These are phyloP conservation scores for Trichophyton rubrum DNA, from an alignment of 2,329 filamentous ascomycete genomes.

Conservation along the genomic window DNA sequence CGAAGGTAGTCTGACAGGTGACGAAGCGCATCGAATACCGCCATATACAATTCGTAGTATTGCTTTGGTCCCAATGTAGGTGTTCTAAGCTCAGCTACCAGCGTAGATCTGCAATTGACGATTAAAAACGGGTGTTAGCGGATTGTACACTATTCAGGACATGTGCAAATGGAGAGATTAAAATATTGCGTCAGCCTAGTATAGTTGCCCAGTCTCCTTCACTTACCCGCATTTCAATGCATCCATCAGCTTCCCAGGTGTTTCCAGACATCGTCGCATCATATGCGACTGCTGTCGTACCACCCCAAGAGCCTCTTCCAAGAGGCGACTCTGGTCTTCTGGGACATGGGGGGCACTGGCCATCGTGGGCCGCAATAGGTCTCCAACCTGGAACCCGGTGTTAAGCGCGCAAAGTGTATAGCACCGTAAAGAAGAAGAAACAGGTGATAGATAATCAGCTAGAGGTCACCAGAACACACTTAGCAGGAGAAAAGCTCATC, in stretches of 20 bases:
- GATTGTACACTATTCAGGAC: background rate
- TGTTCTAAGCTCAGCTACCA: constrained; percentile 95
- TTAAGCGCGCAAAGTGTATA: background rate
- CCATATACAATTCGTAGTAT: constrained; percentile 99
- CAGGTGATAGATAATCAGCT: background rate
- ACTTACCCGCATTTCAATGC: constrained; percentile 97
- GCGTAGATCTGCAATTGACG: constrained; percentile 58
- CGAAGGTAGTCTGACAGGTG: constrained; percentile 93
- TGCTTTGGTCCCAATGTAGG: constrained; percentile 97
- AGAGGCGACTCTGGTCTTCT: constrained; percentile 77
- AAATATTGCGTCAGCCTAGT: background rate
- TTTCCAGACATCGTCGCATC: constrained; percentile 97
- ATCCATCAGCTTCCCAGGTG: constrained; percentile 97
- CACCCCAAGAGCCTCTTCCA: constrained; percentile 91
- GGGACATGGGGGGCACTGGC: constrained; percentile 40
- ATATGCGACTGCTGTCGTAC: constrained; percentile 93
- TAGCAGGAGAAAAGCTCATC: background rate
- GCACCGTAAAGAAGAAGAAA: background rate
- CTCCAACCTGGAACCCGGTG: background rate
- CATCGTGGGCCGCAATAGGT: background rate
- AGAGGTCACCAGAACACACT: background rate
- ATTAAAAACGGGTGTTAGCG: background rate
- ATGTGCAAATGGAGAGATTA: background rate
- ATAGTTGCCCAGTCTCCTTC: background rate
- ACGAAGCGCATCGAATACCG: constrained; percentile 92